Evolutionary conservation across 2,329 filamentous ascomycete species (phyloP), one percentile per base, ranked within the genome.

Genomic region (Aureobasidium mangrovei): DNA sequence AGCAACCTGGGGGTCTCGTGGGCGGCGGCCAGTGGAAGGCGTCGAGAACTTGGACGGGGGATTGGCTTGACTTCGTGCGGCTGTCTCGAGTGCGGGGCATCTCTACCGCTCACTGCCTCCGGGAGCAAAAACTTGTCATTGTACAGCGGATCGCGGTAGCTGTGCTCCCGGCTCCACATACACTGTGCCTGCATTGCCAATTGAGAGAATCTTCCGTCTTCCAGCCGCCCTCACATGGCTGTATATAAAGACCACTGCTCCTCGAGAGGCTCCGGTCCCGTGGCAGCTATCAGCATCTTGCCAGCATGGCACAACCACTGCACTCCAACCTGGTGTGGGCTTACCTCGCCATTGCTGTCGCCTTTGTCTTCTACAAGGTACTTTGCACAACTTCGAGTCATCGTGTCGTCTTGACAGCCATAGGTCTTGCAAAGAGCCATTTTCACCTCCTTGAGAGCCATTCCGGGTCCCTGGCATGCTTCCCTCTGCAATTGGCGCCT

Each of bases 381-480:
- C n/a, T 32, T 27, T 27, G 5, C 36, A 5, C 6, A 39, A 3
- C 3, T 31, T 32, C 7, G 2, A 26, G 3, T 12, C n/a, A 3
- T 10, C 26, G n/a, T 38, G 35, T 38, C 35, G 1, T 3, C 31
- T 29, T 43, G 1, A 44, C 40, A 38, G 10, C 4, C 1, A 27
- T 36, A 58, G 56, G 3, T 44, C 10, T 12, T 54, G 9, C 35
- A 36, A 29, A 28, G 41, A 35, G 53, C 57, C 7, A 36, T 44
- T 33, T 54, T 57, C 24, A 43, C 56, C 7, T 63, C 65, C 2
- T 55, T 67, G 2, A 59, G 60, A 45, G 52, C 49, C 4, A 52
- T 68, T 9, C 66, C 66, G 7, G 66, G 65, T 8, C 66, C 65
- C 45, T 62, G 57, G 55, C 53, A 62, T 35, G 55, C 62, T 6